phyloP scores from a whole-genome alignment of 495 filamentous ascomycete species.

The Penicillium crystallinum region DNA sequence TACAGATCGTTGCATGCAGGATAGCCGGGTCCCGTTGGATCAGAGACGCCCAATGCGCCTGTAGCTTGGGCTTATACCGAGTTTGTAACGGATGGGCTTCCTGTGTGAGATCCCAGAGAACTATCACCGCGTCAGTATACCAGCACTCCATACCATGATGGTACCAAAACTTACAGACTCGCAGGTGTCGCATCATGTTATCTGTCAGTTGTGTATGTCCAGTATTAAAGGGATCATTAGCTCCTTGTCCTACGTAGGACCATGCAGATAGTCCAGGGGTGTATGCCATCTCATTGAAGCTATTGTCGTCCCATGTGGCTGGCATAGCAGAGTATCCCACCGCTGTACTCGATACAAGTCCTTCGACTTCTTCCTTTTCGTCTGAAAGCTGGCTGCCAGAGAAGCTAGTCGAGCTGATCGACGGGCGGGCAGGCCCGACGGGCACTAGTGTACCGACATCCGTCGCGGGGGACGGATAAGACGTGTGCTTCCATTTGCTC shows the following conservation, averaged over 20 bases:
- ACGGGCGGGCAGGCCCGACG: conserved; percentile 1
- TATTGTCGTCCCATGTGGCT: conserved; percentile 7
- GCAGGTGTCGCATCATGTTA: conserved; percentile 40
- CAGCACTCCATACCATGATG: background rate
- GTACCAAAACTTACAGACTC: conserved; percentile 30
- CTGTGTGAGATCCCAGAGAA: conserved; percentile 39
- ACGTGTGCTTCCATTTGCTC: conserved; percentile 41
- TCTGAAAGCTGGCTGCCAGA: conserved; percentile 3
- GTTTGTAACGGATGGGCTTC: conserved; percentile 39
- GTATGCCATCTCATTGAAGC: conserved; percentile 13
- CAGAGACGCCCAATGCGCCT: conserved; percentile 38
- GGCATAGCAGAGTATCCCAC: conserved; percentile 7
- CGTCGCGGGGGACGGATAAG: conserved; percentile 35
- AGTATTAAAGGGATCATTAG: conserved; percentile 39
- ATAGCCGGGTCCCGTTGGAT: conserved; percentile 38
- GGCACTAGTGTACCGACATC: conserved; percentile 17
- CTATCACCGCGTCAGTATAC: conserved; percentile 21
- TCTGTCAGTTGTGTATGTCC: conserved; percentile 39
- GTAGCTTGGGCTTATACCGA: conserved; percentile 34
- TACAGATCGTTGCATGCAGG: conserved; percentile 41
- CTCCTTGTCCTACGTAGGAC: conserved; percentile 29
- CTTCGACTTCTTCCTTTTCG: conserved; percentile 7
- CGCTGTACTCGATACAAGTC: conserved; percentile 5
- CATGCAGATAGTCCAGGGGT: conserved; percentile 14
- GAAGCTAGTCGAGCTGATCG: conserved; percentile 13